Percentiles rank a stretch among this genome's conserved stretches.
Evolutionary conservation across 371 early-diverging fungal genomes (phyloP).

Genomic region (Rhizopus sp.): DNA sequence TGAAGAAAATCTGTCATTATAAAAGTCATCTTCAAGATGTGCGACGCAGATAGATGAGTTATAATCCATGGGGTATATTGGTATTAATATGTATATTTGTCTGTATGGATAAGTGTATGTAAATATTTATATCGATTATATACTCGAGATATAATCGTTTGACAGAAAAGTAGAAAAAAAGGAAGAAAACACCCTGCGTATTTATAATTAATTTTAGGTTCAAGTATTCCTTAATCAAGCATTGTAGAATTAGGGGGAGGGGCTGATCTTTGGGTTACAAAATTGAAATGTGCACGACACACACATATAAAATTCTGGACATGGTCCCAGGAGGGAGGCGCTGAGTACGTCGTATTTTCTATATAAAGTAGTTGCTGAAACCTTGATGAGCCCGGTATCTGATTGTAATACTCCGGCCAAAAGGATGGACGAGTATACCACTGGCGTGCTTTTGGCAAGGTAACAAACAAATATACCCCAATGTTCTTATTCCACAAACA

Average conservation of each 20-base stretch:
- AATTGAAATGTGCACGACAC: too few species aligned
- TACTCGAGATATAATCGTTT: background rate
- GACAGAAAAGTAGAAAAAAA: background rate
- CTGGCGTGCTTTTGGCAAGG: too few species aligned
- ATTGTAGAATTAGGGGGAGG: background rate
- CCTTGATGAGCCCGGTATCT: too few species aligned
- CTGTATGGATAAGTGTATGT: background rate
- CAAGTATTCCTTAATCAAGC: background rate
- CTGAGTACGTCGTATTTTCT: too few species aligned
- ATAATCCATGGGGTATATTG: background rate
- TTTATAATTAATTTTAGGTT: background rate
- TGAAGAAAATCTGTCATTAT: background rate
- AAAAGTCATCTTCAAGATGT: background rate
- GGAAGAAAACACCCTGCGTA: background rate
- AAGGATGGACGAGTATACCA: too few species aligned
- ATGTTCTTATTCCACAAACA: too few species aligned
- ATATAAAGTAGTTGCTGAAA: too few species aligned
- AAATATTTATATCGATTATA: background rate
- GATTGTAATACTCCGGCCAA: too few species aligned
- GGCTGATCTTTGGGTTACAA: background rate
- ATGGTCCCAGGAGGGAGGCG: too few species aligned
- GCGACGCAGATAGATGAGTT: background rate
- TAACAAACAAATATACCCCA: too few species aligned
- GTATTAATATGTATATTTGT: too few species aligned
- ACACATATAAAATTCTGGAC: too few species aligned